phyloP scores from a whole-genome alignment of 78 protist species.

The Dictyostelium capitatum region DNA sequence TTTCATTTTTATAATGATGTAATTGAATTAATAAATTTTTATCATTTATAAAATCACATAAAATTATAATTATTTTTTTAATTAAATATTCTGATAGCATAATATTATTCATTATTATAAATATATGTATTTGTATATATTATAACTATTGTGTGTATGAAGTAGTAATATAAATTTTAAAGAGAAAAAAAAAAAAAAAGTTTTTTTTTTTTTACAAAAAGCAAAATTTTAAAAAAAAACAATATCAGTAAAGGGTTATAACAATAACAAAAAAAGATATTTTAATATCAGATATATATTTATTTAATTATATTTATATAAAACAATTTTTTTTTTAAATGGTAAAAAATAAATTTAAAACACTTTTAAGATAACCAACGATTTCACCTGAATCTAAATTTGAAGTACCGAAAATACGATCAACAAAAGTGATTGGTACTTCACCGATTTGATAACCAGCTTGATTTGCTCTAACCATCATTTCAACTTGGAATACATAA shows the following conservation, averaged over 20 bases:
- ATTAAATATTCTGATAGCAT: not conserved
- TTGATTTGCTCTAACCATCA: conserved; percentile 90
- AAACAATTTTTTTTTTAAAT: conserved; percentile 31
- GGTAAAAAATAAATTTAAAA: conserved; percentile 64
- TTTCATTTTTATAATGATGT: too few relatives aligned
- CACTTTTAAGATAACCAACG: conserved; percentile 82
- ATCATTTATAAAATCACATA: too few relatives aligned
- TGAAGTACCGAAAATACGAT: conserved; percentile 93
- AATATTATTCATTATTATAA: not conserved
- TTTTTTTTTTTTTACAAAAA: too few relatives aligned
- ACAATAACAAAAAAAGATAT: too few relatives aligned
- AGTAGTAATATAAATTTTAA: too few relatives aligned
- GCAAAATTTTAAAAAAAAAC: too few relatives aligned
- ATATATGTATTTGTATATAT: too few relatives aligned
- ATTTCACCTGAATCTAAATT: conserved; percentile 88
- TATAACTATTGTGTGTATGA: too few relatives aligned
- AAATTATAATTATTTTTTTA: too few relatives aligned
- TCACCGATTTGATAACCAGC: conserved; percentile 86
- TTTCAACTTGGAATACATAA: conserved; percentile 96
- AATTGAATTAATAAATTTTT: too few relatives aligned
- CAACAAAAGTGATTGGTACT: conserved; percentile 96
- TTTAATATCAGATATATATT: not conserved
- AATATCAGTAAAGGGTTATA: too few relatives aligned
- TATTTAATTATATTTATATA: not conserved
- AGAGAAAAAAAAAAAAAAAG: too few relatives aligned